Percentiles rank a stretch among this genome's conserved stretches.
phyloP scores from a whole-genome alignment of 2,329 filamentous ascomycete species.

The Trichophaea hybrida region DNA sequence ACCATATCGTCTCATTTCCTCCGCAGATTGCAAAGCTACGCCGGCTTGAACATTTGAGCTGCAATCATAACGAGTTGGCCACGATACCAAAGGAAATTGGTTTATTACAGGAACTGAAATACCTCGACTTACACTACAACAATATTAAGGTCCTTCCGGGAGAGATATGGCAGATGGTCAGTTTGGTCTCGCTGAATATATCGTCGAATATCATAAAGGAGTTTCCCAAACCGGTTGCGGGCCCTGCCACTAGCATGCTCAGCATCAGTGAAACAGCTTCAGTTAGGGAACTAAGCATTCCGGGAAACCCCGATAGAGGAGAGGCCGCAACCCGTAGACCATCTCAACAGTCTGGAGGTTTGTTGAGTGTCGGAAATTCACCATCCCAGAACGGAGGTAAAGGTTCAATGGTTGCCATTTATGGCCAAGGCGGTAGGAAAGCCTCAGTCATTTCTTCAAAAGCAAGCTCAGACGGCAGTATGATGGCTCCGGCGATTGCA shows the following conservation, averaged over 20 bases:
- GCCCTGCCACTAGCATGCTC: slow-evolving; percentile 1
- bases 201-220: slow-evolving; percentile 85
- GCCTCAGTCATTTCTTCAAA: slow-evolving; percentile 65
- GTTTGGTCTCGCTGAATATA: slow-evolving; percentile 79
- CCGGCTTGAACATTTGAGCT: slow-evolving; percentile 79
- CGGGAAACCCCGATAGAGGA: slow-evolving; percentile 68
- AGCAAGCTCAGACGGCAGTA: slow-evolving; percentile 40
- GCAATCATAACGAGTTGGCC: slow-evolving; percentile 78
- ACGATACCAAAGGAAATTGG: slow-evolving; percentile 78
- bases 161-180: slow-evolving; percentile 92
- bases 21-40: slow-evolving; percentile 69
- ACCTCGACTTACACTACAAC: slow-evolving; percentile 82
- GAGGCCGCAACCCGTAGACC: slow-evolving; percentile 53
- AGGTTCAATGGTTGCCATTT: slow-evolving; percentile 68
- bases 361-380: slow-evolving; percentile 61
- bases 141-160: slow-evolving; percentile 78
- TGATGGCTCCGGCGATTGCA: slow-evolving; percentile 41
- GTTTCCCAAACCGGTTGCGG: slow-evolving; percentile 64
- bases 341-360: slow-evolving; percentile 66
- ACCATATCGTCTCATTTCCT: slow-evolving; percentile 86
- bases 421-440: slow-evolving; percentile 67
- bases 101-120: slow-evolving; percentile 66
- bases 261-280: slow-evolving; percentile 29
- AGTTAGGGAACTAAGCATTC: slow-evolving; percentile 41
- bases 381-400: slow-evolving; percentile 54